Conservation (phyloP, 2,329 filamentous ascomycete genomes). For the Scortechinia acanthostroma region DNA sequence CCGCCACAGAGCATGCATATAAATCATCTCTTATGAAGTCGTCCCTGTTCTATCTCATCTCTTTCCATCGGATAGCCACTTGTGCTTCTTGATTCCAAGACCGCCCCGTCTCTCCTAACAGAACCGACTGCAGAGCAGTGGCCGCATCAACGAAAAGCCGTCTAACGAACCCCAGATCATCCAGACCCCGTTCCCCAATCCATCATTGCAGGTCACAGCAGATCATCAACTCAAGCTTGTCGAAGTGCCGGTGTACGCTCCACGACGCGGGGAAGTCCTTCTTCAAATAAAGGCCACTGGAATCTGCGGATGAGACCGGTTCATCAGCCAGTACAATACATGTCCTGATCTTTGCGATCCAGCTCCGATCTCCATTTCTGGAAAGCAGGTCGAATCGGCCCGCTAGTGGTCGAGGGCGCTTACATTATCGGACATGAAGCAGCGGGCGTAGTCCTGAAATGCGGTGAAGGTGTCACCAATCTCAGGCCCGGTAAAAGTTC, state of each 20-base stretch:
- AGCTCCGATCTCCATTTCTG: constrained; percentile 66
- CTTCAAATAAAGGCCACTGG: constrained; percentile 57
- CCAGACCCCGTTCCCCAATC: constrained; percentile 24
- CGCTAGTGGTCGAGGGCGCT: constrained; percentile 51
- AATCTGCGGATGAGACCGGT: constrained; percentile 48
- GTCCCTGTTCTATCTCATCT: too few relatives aligned
- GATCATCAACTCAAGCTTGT: constrained; percentile 49
- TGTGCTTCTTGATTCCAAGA: too few relatives aligned
- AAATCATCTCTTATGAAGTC: too few relatives aligned
- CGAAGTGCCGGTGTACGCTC: constrained; percentile 46
- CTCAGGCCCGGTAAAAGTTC: constrained; percentile 32
- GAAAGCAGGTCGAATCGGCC: constrained; percentile 57
- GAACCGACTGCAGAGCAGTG: too few relatives aligned
- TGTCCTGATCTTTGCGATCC: background rate
- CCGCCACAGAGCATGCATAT: constrained; percentile 45
- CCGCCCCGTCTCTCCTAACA: too few relatives aligned
- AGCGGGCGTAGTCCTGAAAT: constrained; percentile 48
- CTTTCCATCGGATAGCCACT: too few relatives aligned
- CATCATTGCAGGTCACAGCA: constrained; percentile 49
- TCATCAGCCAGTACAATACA: background rate
- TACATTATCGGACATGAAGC: constrained; percentile 63
- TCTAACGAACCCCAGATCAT: background rate
- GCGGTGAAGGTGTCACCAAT: constrained; percentile 42
- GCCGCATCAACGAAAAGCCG: too few relatives aligned
- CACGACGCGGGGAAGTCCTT: constrained; percentile 43